A percentile compares a stretch with the other conserved stretches of the same genome.
Conservation (phyloP, 805 yeast genomes). For the Saccharomycopsis microspora region DNA sequence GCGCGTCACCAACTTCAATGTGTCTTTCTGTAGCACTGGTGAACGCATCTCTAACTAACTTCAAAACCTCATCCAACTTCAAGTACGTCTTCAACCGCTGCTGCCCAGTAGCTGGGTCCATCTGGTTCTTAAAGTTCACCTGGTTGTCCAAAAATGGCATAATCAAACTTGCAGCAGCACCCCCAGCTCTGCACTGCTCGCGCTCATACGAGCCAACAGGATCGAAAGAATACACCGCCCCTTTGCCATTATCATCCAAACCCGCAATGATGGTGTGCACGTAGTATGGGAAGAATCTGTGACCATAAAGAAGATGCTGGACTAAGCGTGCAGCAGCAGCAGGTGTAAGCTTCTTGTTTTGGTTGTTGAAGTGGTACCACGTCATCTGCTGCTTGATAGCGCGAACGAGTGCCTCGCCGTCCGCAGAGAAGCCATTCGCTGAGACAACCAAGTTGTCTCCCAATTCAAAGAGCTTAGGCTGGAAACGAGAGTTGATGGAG, state of each 20-base stretch:
- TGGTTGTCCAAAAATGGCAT: constrained; percentile 98
- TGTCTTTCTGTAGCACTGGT: constrained; percentile 97
- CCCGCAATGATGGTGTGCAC: constrained; percentile 95
- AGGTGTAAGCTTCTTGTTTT: constrained; percentile 51
- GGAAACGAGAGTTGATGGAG: constrained; percentile 84
- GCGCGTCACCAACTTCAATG: constrained; percentile 95
- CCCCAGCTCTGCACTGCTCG: constrained; percentile 96
- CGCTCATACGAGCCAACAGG: constrained; percentile 98
- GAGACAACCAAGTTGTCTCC: constrained; percentile 83
- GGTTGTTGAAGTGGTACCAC: constrained; percentile 91
- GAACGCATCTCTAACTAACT: constrained; percentile 87
- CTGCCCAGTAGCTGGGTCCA: constrained; percentile 67
- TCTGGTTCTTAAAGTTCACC: constrained; percentile 91
- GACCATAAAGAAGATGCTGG: constrained; percentile 83
- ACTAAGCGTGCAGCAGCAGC: constrained; percentile 79
- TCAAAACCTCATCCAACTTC: constrained; percentile 72
- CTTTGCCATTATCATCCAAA: constrained; percentile 74
- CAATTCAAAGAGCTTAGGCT: constrained; percentile 78
- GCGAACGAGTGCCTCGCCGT: constrained; percentile 75
- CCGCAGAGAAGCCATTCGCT: constrained; percentile 96
- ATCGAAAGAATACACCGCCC: constrained; percentile 92
- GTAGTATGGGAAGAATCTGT: constrained; percentile 93
- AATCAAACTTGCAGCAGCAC: constrained; percentile 90
- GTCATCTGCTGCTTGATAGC: constrained; percentile 53
- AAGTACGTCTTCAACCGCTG: constrained; percentile 53